A percentile compares a stretch with the other conserved stretches of the same genome.
These are phyloP conservation scores for Cutaneotrichosporon cyanovorans DNA, from an alignment of 1,284 basidiomycete genomes.

Conservation along the genomic window DNA sequence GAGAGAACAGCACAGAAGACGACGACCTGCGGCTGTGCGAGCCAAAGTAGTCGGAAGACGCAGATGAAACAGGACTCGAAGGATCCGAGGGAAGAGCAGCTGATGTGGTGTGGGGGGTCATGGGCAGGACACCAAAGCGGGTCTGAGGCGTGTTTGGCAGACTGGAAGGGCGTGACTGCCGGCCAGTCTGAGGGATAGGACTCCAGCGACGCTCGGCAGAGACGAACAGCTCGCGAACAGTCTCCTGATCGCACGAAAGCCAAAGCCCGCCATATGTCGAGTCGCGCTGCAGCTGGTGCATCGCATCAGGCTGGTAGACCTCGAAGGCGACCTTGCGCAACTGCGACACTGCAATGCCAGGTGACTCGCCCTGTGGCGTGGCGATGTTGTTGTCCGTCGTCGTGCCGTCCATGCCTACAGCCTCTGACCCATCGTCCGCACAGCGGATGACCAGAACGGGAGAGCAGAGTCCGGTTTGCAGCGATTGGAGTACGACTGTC, in stretches of 20 bases:
- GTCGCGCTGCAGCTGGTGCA: constrained; percentile 17
- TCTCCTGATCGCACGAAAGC: constrained; percentile 38
- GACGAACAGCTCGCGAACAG: constrained; percentile 27
- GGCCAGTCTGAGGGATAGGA: constrained; percentile 12
- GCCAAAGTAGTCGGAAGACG: constrained; percentile 37
- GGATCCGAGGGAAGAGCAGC: constrained; percentile 34
- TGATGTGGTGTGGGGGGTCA: constrained; percentile 40
- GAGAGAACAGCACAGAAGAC: constrained; percentile 31
- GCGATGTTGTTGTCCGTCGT: constrained; percentile 22
- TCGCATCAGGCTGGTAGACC: constrained; percentile 57
- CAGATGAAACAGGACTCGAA: constrained; percentile 31
- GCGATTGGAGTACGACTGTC: constrained; percentile 86
- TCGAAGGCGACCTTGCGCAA: constrained; percentile 88
- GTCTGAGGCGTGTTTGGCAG: constrained; percentile 36
- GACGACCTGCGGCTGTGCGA: constrained; percentile 35
- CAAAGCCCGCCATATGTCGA: constrained; percentile 31
- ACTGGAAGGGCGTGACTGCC: constrained; percentile 22
- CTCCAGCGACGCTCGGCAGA: constrained; percentile 30
- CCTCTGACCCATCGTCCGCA: constrained; percentile 82
- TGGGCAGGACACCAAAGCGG: constrained; percentile 37
- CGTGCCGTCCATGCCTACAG: constrained; percentile 64
- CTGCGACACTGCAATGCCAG: constrained; percentile 89
- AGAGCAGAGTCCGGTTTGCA: constrained; percentile 86
- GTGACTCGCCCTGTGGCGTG: constrained; percentile 72
- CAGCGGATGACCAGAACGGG: constrained; percentile 89